Evolutionary conservation across 2,329 filamentous ascomycete species (phyloP), one percentile per base, ranked within the genome.

Genomic region (Scedosporium aurantiacum): DNA sequence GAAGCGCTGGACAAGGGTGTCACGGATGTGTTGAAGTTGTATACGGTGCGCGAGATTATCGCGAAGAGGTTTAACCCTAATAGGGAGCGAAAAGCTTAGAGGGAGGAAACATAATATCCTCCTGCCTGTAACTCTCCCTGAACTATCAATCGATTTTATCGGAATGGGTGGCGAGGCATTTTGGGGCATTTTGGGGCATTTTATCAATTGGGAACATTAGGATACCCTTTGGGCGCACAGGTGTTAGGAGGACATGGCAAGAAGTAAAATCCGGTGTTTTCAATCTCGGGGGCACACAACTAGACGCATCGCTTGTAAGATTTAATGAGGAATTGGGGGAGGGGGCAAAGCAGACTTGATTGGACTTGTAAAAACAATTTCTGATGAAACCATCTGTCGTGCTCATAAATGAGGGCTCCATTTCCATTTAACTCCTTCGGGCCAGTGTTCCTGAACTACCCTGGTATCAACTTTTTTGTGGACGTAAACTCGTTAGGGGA

Each of bases 31-130:
- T 72, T 97, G 67, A 80, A 79, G 67, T 77, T 80, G 61, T 97
- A 95, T 71, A 87, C 80, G 66, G 81, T 97, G 23, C 81, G 90
- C 63, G 92, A 97, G 71, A 83, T 96, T 64, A 82, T 89, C 64
- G 78, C 96, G 60, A 60, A 60, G 47, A 40, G 58, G 47, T 60
- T 87, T 58, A 96, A 95, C 72, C 81, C 92, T 47, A 93, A 86
- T 72, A 74, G 78, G 61, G 76, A 68, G 56, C 45, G 32, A 25
- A 45, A 28, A 21, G 25, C 54, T 23, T 40, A n/a, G 3, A 37
- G 16, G n/a, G n/a, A 23, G n/a, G 12, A 10, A 4, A 12, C 25
- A 57, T 8, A 23, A 37, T 37, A 37, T 37, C 32, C 32, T 37
- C 32, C 28, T 32, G 8, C 2, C 32, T 37, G 32, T 37, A 37